phyloP scores from a whole-genome alignment of 805 yeast genomes.

The Candida insectorum region DNA sequence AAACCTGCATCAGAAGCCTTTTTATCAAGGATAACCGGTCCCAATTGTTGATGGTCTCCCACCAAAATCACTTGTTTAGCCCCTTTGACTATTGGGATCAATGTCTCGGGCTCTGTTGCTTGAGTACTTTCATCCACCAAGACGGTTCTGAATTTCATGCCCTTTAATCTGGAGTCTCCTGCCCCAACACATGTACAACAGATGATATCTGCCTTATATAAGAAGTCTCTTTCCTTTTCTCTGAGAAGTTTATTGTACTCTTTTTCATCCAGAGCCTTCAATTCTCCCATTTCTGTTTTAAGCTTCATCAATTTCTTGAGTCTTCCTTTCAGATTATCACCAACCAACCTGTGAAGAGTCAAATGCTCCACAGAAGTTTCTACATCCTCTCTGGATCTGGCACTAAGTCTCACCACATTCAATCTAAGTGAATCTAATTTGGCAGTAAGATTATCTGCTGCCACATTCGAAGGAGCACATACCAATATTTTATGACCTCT shows the following conservation, averaged over 20 bases:
- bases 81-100: constrained; percentile 86
- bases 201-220: constrained; percentile 67
- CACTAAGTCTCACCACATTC: constrained; percentile 73
- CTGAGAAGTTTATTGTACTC: constrained; percentile 10
- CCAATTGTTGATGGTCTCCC: constrained; percentile 95
- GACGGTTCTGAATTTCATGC: constrained; percentile 66
- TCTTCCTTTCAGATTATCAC: constrained; percentile 47
- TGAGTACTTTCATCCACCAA: constrained; percentile 92
- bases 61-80: constrained; percentile 86
- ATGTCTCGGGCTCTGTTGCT: constrained; percentile 87
- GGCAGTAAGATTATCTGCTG: constrained; percentile 84
- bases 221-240: constrained; percentile 43
- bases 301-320: constrained; percentile 56
- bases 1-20: constrained; percentile 86
- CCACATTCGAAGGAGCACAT: constrained; percentile 95
- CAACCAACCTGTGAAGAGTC: constrained; percentile 54
- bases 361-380: constrained; percentile 59
- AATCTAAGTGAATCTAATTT: constrained; percentile 70
- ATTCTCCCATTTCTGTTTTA: constrained; percentile 66
- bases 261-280: constrained; percentile 52
- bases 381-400: constrained; percentile 77
- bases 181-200: constrained; percentile 95
- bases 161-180: constrained; percentile 63
- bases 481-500: constrained; percentile 65
- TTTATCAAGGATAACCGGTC: constrained; percentile 82